Conservation (phyloP, 2,329 filamentous ascomycete genomes). For the Neofusicoccum sp. region DNA sequence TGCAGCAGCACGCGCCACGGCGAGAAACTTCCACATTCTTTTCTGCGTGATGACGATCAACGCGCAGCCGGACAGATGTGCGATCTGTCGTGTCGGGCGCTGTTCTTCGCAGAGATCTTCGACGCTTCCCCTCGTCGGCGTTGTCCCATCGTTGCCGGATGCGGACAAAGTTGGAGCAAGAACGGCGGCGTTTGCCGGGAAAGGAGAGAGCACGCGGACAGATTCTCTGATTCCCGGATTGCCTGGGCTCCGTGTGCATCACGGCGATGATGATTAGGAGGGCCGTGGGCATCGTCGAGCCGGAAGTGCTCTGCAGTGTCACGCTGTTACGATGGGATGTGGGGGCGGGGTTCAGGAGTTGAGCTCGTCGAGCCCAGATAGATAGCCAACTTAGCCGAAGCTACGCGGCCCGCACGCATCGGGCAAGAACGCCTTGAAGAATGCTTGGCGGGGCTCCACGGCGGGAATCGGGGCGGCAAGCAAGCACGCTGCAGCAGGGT, state of each 20-base stretch:
- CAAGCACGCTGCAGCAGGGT: not conserved
- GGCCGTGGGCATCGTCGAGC: not conserved
- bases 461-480: not conserved
- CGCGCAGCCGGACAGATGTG: not conserved
- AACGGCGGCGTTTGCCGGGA: constrained; percentile 6
- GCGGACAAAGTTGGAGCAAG: constrained; percentile 2
- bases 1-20: not conserved
- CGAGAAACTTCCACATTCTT: not conserved
- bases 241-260: not conserved
- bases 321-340: constrained; percentile 5
- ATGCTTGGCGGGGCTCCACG: constrained; percentile 1
- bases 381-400: not conserved
- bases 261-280: constrained; percentile 6
- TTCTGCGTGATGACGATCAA: constrained; percentile 5
- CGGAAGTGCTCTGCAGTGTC: not conserved
- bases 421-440: constrained; percentile 15
- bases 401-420: constrained; percentile 13
- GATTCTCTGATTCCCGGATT: not conserved
- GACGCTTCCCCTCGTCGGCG: not conserved
- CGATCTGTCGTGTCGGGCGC: constrained; percentile 1
- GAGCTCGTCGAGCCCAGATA: not conserved
- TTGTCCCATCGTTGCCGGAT: not conserved
- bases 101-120: constrained; percentile 9
- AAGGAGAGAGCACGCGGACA: constrained; percentile 1
- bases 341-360: constrained; percentile 3